These are phyloP conservation scores for Pleurotus tuoliensis DNA, from an alignment of 768 basidiomycete species.

Conservation along the genomic window DNA sequence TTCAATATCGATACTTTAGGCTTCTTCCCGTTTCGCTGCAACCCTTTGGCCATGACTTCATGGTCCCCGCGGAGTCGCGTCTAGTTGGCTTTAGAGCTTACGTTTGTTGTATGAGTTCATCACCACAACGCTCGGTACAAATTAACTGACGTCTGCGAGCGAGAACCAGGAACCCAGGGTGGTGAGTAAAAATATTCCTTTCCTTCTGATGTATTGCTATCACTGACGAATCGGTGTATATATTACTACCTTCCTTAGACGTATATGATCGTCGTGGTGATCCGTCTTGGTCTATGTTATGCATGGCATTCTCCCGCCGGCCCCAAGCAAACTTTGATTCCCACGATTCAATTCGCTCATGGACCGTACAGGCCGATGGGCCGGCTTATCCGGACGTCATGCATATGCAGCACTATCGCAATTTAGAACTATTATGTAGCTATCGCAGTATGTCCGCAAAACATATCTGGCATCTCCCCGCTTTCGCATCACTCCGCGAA, in stretches of 20 bases:
- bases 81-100: not conserved
- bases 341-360: not conserved
- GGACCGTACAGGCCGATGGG: not conserved
- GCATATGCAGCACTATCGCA: not conserved
- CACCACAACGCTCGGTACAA: not conserved
- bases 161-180: not conserved
- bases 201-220: not conserved
- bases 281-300: not conserved
- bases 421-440: not conserved
- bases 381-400: not conserved
- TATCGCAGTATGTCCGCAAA: conserved; percentile 8
- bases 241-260: not conserved
- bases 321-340: not conserved
- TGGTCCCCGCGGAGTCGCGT: not conserved
- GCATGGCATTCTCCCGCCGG: conserved; percentile 7
- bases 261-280: not conserved
- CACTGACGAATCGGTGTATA: not conserved
- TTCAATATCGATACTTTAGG: not conserved
- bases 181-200: not conserved
- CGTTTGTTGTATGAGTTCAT: not conserved
- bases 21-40: not conserved
- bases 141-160: not conserved
- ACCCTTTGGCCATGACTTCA: conserved; percentile 2
- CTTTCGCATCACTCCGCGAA: conserved; percentile 7
- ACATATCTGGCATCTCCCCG: conserved; percentile 2